Evolutionary conservation across 2,329 filamentous ascomycete species (phyloP).

Genomic region (Daldinia sp.): DNA sequence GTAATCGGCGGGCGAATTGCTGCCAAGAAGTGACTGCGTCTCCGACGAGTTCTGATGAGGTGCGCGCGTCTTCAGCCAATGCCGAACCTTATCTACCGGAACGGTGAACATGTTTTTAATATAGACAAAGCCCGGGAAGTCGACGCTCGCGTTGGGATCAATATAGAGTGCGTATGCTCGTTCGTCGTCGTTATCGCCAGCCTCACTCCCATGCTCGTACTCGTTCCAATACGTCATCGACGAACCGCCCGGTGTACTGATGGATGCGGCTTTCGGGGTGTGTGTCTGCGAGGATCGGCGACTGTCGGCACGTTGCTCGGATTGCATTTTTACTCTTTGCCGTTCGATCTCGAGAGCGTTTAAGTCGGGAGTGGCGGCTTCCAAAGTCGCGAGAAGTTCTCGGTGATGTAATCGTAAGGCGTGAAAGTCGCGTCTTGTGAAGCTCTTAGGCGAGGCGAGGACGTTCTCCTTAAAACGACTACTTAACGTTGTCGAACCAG

Average conservation of each 20-base stretch:
- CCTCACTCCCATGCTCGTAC: slow-evolving; percentile 84
- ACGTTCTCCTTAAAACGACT: slow-evolving; percentile 75
- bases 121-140: slow-evolving; percentile 73
- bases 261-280: slow-evolving; percentile 30
- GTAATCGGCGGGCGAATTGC: slow-evolving; percentile 44
- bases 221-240: slow-evolving; percentile 79
- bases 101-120: slow-evolving; percentile 65
- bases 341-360: slow-evolving; percentile 24
- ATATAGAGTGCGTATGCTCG: slow-evolving; percentile 79
- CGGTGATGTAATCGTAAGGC: slow-evolving; percentile 64
- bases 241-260: slow-evolving; percentile 33
- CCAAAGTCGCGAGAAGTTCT: slow-evolving; percentile 62
- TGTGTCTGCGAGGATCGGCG: slow-evolving; percentile 39
- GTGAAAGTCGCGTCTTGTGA: slow-evolving; percentile 74
- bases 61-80: slow-evolving; percentile 59
- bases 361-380: slow-evolving; percentile 57
- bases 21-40: slow-evolving; percentile 48
- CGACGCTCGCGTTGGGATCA: slow-evolving; percentile 71
- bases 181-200: slow-evolving; percentile 63
- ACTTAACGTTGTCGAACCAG: slow-evolving; percentile 74
- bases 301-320: slow-evolving; percentile 36
- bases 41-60: slow-evolving; percentile 35
- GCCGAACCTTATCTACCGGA: slow-evolving; percentile 64
- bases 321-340: slow-evolving; percentile 20
- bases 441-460: slow-evolving; percentile 75